Evolutionary conservation across 1,139 yeast species (phyloP), one percentile per base, ranked within the genome.

Genomic region (Arxiozyma slooffiae): DNA sequence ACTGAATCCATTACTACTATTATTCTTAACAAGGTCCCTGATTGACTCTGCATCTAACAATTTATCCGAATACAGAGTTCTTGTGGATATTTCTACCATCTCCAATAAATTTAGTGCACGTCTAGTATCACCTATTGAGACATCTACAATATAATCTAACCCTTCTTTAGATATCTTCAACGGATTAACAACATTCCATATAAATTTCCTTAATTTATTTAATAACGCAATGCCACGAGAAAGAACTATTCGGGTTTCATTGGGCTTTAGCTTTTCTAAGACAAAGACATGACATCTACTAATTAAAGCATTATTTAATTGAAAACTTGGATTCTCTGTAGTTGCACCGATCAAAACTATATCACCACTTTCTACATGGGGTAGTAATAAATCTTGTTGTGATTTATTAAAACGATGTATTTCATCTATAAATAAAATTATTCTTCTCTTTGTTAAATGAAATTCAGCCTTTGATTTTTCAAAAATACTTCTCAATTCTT

Each of bases 271-370:
- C 50, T 85, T 82, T 52, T 85, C 81, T 70, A 92, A 74, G 1
- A 84, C 83, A 67, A 92, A 87, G 0, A 94, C 88, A 56, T 92
- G 85, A 71, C 95, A 84, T 55, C 99, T 72, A 16, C 97, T 88
- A 37, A 92, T 71, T 48, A 92, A 69, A 0, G 98, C 97, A 60
- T 88, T 85, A 60, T 89, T 89, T 44, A 92, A 67, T 50, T 86
- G 88, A 67, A 92, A 94, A 30, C 96, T 85, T 1, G 98, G 98
- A 63, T 94, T 94, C 65, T 92, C 98, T 0, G 98, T 92, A 0
- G 98, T 94, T 8, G 98, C 97, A 0, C 98, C 98, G 50, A 92
- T 81, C 3, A 85, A 74, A 0, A 82, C 78, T 7, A 82, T 74
- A 7, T 74, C 71, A 0, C 90, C 89, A 53, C 77, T 74, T 62